Conservation (phyloP, 371 early-diverging fungal species). For the Lichtheimia ramosa region DNA sequence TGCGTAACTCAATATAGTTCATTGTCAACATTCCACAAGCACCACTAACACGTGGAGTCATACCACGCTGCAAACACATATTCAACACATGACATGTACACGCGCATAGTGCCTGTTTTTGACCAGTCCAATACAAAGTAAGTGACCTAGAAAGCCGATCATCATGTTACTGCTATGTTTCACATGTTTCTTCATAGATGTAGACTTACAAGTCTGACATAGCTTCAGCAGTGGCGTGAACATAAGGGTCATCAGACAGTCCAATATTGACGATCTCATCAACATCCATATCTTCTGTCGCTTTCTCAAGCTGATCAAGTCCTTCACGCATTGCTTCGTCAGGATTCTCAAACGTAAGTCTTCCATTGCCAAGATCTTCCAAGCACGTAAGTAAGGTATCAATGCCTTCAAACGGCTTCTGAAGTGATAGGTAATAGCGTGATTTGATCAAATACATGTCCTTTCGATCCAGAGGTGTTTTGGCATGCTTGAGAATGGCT, state of each 20-base stretch:
- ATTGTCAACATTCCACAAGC: constrained; percentile 28
- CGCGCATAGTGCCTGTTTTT: constrained; percentile 28
- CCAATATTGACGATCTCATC: constrained; percentile 16
- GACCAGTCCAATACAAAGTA: constrained; percentile 38
- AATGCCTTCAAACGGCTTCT: constrained; percentile 33
- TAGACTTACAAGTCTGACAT: constrained; percentile 38
- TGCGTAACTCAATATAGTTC: constrained; percentile 24
- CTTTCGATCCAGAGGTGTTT: constrained; percentile 34
- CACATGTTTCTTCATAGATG: not conserved
- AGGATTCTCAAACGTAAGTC: constrained; percentile 3
- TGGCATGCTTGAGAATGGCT: constrained; percentile 28
- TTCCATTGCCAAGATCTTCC: constrained; percentile 25
- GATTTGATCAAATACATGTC: constrained; percentile 37
- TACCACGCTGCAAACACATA: constrained; percentile 27
- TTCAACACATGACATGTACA: constrained; percentile 28
- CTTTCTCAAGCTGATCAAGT: constrained; percentile 13
- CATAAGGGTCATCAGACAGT: constrained; percentile 23
- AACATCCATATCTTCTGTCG: constrained; percentile 17
- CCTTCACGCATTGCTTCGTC: constrained; percentile 17
- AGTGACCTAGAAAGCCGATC: constrained; percentile 21
- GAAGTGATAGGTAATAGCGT: constrained; percentile 31
- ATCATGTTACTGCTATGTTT: not conserved
- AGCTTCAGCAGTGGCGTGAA: constrained; percentile 28
- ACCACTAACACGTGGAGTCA: constrained; percentile 22
- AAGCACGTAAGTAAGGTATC: constrained; percentile 27